Evolutionary conservation across 805 yeast genomes (phyloP), one percentile per base, ranked within the genome.

Genomic region (Barnettozyma botsteinii): DNA sequence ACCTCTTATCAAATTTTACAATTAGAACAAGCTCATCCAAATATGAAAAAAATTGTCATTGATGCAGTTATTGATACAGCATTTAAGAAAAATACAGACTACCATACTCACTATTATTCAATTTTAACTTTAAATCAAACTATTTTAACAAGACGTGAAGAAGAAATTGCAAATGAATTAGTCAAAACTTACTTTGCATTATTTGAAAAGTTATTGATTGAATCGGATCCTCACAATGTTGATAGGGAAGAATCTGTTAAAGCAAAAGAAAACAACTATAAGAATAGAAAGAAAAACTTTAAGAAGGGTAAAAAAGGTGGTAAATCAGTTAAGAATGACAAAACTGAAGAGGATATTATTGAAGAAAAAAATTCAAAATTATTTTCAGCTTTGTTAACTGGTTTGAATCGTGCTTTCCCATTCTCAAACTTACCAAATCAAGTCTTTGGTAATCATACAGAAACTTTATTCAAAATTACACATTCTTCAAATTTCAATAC

Each of bases 351-450:
- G 31, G 91, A 84, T 50, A 63, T 81, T 1, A 45, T 67, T 18
- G 85, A 87, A 55, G 98, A 93, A 59, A 85, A 81, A 52, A 84
- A 81, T 53, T 73, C 94, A 32, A 85, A 85, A 54, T 64, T 91
- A 51, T 86, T 91, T 52, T 80, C 96, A 22, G 96, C 96, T 13
- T 72, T 93, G 41, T 73, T 93, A 49, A 87, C 98, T 1, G 98
- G 98, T 51, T 75, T 93, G 43, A 93, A 93, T 60, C 84, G 98
- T 65, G 89, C 98, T 1, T 91, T 86, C 71, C 98, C 98, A 40
- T 93, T 85, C 59, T 79, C 95, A 2, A 72, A 78, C 47, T 67
- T 93, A 40, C 80, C 87, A 14, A 73, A 78, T 28, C 79, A 81
- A 22, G 74, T 76, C 7, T 86, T 81, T 56, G 76, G 78, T 48